These are phyloP conservation scores for Ceratocystis destructans DNA, from an alignment of 2,329 filamentous ascomycete genomes.

Conservation along the genomic window DNA sequence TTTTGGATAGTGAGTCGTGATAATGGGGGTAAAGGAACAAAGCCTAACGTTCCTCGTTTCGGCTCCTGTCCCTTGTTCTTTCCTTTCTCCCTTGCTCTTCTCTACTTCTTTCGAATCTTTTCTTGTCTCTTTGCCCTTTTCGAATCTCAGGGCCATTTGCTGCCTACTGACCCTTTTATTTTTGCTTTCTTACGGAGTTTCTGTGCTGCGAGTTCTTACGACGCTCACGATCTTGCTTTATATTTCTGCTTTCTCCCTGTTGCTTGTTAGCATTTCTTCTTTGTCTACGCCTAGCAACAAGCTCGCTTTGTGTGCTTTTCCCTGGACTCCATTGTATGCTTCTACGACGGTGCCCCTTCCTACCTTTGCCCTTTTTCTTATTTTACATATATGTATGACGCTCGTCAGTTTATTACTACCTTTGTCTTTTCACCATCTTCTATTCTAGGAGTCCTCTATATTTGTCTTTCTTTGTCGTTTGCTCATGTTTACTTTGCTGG, in stretches of 20 bases:
- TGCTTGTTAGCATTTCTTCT: neutral
- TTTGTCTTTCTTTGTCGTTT: neutral
- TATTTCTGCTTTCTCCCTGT: neutral
- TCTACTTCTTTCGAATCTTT: neutral
- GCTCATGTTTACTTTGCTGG: neutral
- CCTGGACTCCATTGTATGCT: neutral
- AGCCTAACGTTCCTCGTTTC: neutral
- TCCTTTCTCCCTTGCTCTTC: neutral
- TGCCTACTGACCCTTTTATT: too few species aligned
- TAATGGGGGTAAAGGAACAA: neutral
- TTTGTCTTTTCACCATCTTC: neutral
- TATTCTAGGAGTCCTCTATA: neutral
- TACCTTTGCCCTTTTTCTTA: neutral
- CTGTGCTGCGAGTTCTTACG: slow-evolving; percentile 5
- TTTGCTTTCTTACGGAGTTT: neutral
- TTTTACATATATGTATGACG: neutral
- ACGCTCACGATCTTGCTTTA: neutral
- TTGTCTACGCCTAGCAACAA: neutral
- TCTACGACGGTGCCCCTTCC: neutral
- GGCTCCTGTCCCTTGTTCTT: neutral
- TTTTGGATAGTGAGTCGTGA: too few species aligned
- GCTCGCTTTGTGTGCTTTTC: neutral
- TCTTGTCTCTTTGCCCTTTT: too few species aligned
- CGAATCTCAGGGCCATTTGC: too few species aligned
- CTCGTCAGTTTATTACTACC: neutral